phyloP scores from a whole-genome alignment of 1,284 basidiomycete species.

The Austroboletus niveus region DNA sequence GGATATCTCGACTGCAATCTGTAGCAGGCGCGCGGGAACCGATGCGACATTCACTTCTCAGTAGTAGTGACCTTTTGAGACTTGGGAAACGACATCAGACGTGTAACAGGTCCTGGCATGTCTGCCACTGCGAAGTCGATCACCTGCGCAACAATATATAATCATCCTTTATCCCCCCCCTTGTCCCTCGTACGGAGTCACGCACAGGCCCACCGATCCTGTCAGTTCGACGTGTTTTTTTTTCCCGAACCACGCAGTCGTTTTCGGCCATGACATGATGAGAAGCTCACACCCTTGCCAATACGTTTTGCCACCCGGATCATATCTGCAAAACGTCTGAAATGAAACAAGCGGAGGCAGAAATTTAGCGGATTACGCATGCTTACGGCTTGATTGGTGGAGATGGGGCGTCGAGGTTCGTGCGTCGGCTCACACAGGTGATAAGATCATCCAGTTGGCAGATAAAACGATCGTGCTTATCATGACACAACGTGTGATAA shows the following conservation, averaged over 20 bases:
- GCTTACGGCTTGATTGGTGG: too few relatives aligned
- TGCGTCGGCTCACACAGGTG: too few relatives aligned
- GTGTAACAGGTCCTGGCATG: conserved; percentile 3
- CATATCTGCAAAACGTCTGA: too few relatives aligned
- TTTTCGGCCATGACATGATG: conserved; percentile 13
- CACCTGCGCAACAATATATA: not conserved
- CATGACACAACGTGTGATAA: too few relatives aligned
- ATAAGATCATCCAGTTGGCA: too few relatives aligned
- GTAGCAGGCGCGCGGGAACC: too few relatives aligned
- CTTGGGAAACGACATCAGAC: conserved; percentile 11
- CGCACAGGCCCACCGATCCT: not conserved
- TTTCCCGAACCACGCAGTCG: conserved; percentile 6
- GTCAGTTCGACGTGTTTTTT: not conserved
- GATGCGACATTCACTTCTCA: too few relatives aligned
- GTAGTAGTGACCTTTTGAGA: not conserved
- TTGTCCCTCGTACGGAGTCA: not conserved
- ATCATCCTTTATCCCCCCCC: not conserved
- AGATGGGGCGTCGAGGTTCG: too few relatives aligned
- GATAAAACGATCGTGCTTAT: too few relatives aligned
- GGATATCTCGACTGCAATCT: not conserved
- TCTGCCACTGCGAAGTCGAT: not conserved
- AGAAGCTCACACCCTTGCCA: conserved; percentile 12
- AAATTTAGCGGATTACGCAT: too few relatives aligned
- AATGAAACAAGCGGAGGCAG: too few relatives aligned
- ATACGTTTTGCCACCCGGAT: not conserved